Evolutionary conservation across 2,329 filamentous ascomycete genomes (phyloP).

Genomic region (Phialophora tarda): DNA sequence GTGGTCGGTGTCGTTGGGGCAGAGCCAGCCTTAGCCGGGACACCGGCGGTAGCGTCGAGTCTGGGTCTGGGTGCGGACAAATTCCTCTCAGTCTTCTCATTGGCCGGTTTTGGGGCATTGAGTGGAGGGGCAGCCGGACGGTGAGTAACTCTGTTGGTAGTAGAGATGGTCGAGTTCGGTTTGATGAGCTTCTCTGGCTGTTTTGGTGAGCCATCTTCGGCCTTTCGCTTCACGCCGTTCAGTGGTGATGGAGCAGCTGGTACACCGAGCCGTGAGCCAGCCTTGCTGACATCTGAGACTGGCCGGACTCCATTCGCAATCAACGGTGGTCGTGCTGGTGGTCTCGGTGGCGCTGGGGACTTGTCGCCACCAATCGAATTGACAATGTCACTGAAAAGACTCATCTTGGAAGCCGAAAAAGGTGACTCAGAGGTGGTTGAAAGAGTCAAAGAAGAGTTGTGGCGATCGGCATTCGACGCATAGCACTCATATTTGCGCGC

Average conservation of each 20-base stretch:
- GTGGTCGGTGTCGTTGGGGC: constrained; percentile 28
- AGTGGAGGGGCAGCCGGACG: constrained; percentile 32
- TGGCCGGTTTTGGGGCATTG: constrained; percentile 27
- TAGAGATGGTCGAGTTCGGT: constrained; percentile 29
- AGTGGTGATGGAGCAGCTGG: constrained; percentile 24
- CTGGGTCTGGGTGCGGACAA: constrained; percentile 18
- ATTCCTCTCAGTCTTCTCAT: constrained; percentile 17
- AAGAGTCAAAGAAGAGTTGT: constrained; percentile 16
- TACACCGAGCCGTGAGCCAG: constrained; percentile 19
- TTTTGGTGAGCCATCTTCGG: constrained; percentile 33
- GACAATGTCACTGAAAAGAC: constrained; percentile 58
- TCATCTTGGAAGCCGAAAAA: constrained; percentile 30
- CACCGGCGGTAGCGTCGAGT: constrained; percentile 22
- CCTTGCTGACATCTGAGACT: constrained; percentile 20
- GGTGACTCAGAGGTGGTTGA: constrained; percentile 3
- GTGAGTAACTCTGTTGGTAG: constrained; percentile 23
- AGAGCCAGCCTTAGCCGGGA: constrained; percentile 17
- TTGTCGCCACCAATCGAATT: constrained; percentile 55
- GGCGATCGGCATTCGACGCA: constrained; percentile 6
- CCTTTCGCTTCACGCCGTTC: constrained; percentile 37
- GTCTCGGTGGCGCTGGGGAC: constrained; percentile 37
- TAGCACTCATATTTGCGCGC: constrained; percentile 24
- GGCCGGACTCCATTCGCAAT: constrained; percentile 28
- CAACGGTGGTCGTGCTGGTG: constrained; percentile 25
- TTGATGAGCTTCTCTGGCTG: constrained; percentile 30